Evolutionary conservation across 116 monocot genomes (phyloP).

Genomic region (Cymodocea nodosa): DNA sequence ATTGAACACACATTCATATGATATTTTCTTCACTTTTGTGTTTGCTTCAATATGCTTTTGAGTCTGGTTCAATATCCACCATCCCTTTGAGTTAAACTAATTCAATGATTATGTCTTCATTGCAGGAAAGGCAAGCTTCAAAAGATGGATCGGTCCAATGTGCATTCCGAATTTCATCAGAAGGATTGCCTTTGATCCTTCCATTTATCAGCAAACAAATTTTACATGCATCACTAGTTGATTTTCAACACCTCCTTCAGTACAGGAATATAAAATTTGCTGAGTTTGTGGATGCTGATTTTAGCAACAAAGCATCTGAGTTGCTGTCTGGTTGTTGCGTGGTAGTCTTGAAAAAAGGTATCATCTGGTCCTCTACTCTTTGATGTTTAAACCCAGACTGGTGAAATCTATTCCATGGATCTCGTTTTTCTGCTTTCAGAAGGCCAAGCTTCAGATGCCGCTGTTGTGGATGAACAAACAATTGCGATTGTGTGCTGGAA

Average conservation of each 20-base stretch:
- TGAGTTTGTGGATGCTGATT: conserved; percentile 57
- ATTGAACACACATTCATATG: no score
- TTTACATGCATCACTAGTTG: conserved; percentile 45
- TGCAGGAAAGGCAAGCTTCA: conserved; percentile 73
- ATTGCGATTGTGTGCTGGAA: conserved; percentile 93
- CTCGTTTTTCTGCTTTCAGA: conserved; percentile 24
- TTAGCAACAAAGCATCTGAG: conserved; percentile 48
- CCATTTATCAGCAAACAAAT: conserved; percentile 81
- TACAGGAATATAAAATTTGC: conserved; percentile 68
- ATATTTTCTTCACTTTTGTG: no score
- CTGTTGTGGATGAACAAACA: conserved; percentile 32
- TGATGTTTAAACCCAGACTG: not conserved
- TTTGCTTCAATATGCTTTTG: no score
- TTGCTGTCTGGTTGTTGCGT: conserved; percentile 74
- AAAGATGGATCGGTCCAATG: conserved; percentile 55
- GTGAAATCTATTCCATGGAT: not conserved
- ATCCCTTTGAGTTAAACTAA: not conserved
- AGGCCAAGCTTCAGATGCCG: conserved; percentile 10
- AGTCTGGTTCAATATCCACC: no score
- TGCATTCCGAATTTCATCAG: conserved; percentile 80
- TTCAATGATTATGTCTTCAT: not conserved
- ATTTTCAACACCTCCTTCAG: conserved; percentile 73
- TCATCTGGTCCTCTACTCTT: not conserved
- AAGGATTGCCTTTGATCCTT: conserved; percentile 85
- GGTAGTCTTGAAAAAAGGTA: conserved; percentile 65